These are phyloP conservation scores for Laetiporus sulphureus DNA, from an alignment of 1,284 basidiomycete species.

Conservation along the genomic window DNA sequence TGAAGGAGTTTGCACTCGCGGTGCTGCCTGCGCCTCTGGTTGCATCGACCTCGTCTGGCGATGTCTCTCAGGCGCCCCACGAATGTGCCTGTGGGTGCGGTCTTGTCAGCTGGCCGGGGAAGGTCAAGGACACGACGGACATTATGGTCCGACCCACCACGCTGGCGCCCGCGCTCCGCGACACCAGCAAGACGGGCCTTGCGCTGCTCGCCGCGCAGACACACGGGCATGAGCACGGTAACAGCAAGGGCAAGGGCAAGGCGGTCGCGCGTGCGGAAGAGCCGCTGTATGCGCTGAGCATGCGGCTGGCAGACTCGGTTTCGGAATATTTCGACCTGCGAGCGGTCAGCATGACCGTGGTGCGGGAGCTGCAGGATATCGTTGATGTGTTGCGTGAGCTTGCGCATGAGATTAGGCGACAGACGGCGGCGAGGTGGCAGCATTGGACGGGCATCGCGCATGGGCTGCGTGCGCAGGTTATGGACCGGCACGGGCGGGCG, in stretches of 20 bases:
- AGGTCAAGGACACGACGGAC: constrained; percentile 29
- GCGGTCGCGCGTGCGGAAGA: constrained; percentile 19
- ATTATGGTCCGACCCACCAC: constrained; percentile 31
- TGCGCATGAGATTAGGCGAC: constrained; percentile 37
- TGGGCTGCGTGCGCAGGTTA: constrained; percentile 40
- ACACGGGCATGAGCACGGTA: constrained; percentile 7
- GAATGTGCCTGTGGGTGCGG: constrained; percentile 27
- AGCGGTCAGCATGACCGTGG: constrained; percentile 34
- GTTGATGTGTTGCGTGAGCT: constrained; percentile 58
- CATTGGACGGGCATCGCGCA: constrained; percentile 42
- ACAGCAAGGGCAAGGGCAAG: constrained; percentile 18
- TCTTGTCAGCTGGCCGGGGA: constrained; percentile 29
- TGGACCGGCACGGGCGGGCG: constrained; percentile 48
- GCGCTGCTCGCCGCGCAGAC: constrained; percentile 15
- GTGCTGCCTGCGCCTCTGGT: constrained; percentile 40
- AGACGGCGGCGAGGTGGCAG: constrained; percentile 27
- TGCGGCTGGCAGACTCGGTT: constrained; percentile 40
- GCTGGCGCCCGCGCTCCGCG: constrained; percentile 20
- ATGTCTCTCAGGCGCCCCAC: constrained; percentile 12
- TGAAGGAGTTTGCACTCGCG: constrained; percentile 51
- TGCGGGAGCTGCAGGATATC: constrained; percentile 50
- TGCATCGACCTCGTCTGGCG: constrained; percentile 23
- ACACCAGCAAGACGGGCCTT: constrained; percentile 20
- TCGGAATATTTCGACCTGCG: constrained; percentile 45
- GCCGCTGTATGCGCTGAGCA: constrained; percentile 32